These are phyloP conservation scores for Glycine tomentella DNA, from an alignment of 306 rosid species.

Conservation along the genomic window DNA sequence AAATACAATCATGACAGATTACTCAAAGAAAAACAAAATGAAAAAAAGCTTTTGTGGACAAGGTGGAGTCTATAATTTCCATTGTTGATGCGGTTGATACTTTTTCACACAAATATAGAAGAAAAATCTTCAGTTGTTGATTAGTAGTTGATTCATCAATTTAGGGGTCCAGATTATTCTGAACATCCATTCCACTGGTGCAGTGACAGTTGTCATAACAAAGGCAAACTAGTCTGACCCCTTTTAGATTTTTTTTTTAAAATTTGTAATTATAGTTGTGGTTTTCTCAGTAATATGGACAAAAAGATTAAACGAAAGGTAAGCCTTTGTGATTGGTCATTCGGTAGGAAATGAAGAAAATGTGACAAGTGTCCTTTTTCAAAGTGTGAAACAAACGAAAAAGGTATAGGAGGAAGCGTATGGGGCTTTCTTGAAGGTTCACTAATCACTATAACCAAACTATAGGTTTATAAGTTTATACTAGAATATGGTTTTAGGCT, in stretches of 20 bases:
- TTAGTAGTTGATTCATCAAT: neutral
- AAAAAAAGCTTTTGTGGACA: neutral
- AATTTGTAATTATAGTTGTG: too few relatives aligned
- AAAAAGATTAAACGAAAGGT: neutral
- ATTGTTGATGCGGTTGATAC: neutral
- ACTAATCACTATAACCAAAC: too few relatives aligned
- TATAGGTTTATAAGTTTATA: neutral
- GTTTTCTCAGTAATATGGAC: neutral
- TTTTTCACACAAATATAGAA: neutral
- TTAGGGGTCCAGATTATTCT: neutral
- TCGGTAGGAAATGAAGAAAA: constrained; percentile 32
- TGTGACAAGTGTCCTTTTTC: constrained; percentile 32
- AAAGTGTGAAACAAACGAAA: neutral
- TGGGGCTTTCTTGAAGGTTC: constrained; percentile 7
- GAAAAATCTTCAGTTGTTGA: neutral
- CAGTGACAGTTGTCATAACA: constrained; percentile 1
- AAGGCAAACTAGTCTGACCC: too few relatives aligned
- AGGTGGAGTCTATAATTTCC: neutral
- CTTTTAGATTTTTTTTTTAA: neutral
- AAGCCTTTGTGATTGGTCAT: constrained; percentile 33
- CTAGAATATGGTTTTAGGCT: neutral
- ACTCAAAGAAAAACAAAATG: too few relatives aligned
- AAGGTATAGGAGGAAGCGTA: neutral
- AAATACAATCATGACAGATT: neutral
- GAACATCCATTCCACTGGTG: neutral